phyloP scores from a whole-genome alignment of 2,329 filamentous ascomycete species.

The Diaporthe sp. region DNA sequence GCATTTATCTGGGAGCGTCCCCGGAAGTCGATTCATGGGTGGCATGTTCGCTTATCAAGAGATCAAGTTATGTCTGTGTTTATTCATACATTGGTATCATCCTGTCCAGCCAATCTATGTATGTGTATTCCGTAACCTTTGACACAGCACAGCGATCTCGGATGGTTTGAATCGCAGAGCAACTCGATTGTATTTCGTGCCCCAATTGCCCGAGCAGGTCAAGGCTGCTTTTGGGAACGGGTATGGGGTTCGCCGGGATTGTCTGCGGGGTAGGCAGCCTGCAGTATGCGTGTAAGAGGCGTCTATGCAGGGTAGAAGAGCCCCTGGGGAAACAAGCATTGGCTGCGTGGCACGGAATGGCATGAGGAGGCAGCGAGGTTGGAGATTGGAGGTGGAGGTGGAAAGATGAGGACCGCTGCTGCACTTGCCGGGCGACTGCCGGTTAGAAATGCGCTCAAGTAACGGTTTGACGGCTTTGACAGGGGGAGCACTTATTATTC shows the following conservation, averaged over 20 bases:
- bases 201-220: not conserved
- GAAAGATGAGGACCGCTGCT: not conserved
- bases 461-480: too few species aligned
- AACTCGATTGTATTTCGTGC: not conserved
- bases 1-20: not conserved
- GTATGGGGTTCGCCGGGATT: not conserved
- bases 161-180: slow-evolving; percentile 1
- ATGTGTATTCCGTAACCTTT: not conserved
- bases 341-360: not conserved
- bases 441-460: slow-evolving; percentile 6
- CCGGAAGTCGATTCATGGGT: not conserved
- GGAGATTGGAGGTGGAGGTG: not conserved
- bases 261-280: not conserved
- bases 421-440: not conserved
- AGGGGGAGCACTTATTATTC: too few species aligned
- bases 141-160: not conserved
- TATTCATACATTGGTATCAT: not conserved
- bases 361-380: not conserved
- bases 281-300: not conserved
- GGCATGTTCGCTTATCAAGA: slow-evolving; percentile 7
- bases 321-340: not conserved
- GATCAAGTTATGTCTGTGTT: not conserved
- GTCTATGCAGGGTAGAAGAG: not conserved
- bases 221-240: not conserved
- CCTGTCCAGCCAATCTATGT: not conserved